Evolutionary conservation across 306 rosid genomes (phyloP).

Genomic region (Ochetophila trinervis): DNA sequence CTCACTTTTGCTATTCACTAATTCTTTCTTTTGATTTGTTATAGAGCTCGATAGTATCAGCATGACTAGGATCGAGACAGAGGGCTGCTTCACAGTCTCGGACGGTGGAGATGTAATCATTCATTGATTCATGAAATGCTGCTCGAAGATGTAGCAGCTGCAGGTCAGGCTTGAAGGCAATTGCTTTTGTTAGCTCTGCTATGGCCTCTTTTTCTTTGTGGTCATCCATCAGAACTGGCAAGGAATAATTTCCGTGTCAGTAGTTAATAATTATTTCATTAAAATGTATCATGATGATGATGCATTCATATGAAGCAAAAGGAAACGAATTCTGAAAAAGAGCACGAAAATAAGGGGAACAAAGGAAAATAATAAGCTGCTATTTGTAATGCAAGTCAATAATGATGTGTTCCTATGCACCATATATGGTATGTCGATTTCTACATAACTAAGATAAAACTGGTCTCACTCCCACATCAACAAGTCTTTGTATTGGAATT

Average conservation of each 20-base stretch:
- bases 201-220: conserved; percentile 85
- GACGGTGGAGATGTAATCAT: conserved; percentile 47
- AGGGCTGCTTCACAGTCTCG: conserved; percentile 87
- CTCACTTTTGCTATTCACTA: conserved; percentile 42
- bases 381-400: not conserved
- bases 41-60: conserved; percentile 60
- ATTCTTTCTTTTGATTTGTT: conserved; percentile 43
- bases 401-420: not conserved
- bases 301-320: conserved; percentile 1
- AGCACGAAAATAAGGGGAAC: not conserved
- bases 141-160: conserved; percentile 89
- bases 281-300: not conserved
- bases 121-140: conserved; percentile 75
- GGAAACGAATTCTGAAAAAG: not conserved
- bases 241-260: conserved; percentile 37
- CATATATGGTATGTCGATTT: not conserved
- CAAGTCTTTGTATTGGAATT: not conserved
- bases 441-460: not conserved
- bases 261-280: conserved; percentile 13
- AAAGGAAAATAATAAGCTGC: not conserved
- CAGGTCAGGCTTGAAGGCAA: conserved; percentile 69
- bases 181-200: conserved; percentile 67
- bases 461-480: not conserved
- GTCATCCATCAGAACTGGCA: conserved; percentile 89
- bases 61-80: conserved; percentile 68